Evolutionary conservation across 1,284 basidiomycete genomes (phyloP), one percentile per base, ranked within the genome.

Genomic region (Exobasidium rhododendri): DNA sequence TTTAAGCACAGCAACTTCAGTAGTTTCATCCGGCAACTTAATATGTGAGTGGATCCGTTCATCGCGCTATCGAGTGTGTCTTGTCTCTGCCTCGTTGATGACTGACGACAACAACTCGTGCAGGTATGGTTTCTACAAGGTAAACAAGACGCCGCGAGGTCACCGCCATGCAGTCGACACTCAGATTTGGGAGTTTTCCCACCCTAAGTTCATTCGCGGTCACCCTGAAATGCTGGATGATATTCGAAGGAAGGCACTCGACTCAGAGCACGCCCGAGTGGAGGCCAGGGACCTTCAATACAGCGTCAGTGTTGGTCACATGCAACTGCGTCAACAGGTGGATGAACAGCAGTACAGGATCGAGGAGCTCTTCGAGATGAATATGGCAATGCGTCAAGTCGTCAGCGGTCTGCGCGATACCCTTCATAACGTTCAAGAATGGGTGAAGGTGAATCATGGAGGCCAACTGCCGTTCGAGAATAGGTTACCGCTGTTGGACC

Each of bases 181-280:
- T 44, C 90, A 91, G 81, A 88, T 87, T 13, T 92, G 90, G 90
- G 90, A 92, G 79, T 92, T 92, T 78, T 89, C 88, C 2, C 91
- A 92, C 80, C 87, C 87, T 81, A 91, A 91, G 77, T 92, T 92
- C 81, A 82, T 90, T 32, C 86, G 88, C 35, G 89, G 86, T 0
- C 85, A 89, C n/a, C 86, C 87, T 20, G 90, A 92, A 77, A 82
- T 92, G 56, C 83, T 92, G 7, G 89, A 92, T 69, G 88, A 89
- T 74, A 92, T 92, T 78, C 90, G 90, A 78, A 85, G 90, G 63
- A 91, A 91, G 80, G 88, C 89, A 0, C 82, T 75, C 20, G 73
- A 75, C 32, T 71, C 70, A 29, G 71, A 73, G 43, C 71, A 73
- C 46, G 71, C 69, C 1, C 63, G 71, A 3, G 69, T 71, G 20